Evolutionary conservation across 2,329 filamentous ascomycete genomes (phyloP), one percentile per base, ranked within the genome.

Genomic region (Beauveria caledonica): DNA sequence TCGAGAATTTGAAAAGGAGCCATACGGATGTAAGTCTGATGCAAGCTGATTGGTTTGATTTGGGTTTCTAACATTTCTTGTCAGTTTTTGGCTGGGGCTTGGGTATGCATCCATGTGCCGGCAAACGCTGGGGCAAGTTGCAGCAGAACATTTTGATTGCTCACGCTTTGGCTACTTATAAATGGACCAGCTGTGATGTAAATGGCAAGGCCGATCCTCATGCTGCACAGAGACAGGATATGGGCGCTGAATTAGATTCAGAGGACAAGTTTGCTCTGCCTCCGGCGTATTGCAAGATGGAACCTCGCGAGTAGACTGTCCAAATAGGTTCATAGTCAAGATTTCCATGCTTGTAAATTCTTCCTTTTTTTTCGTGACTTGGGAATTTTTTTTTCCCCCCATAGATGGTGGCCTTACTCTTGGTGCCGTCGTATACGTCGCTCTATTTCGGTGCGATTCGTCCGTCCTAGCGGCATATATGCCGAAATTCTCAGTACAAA

Each of bases 101-200:
- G 17, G 64, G 64, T 10, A 53, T 53, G 11, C 63, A 65, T 53
- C 64, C 60, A 2, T 65, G 63, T 51, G 21, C 53, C 6, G 64
- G 63, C n/a, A 60, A 51, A 40, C 63, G 64, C 17, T 64, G 61
- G 59, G 64, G 59, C 9, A 65, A 65, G 62, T 27, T 65, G 23
- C 64, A 65, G 29, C 56, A 63, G 23, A 64, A 51, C 55, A 63
- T 64, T 17, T 56, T 56, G 17, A 42, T 64, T 15, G 63, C 42
- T 10, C 59, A 63, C 19, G 62, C 62, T 15, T 27, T 64, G 13
- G 62, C 58, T 17, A 50, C 56, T 49, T 63, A 63, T 21, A 57
- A 57, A 52, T 64, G 62, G 62, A 51, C 5, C 3, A 46, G 48
- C 17, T 64, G 62, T 11, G 61, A 64, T 40, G 61, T 25, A n/a